A percentile compares a stretch with the other conserved stretches of the same genome.
These are phyloP conservation scores for Zymoseptoria brevis DNA, from an alignment of 2,329 filamentous ascomycete species.

Conservation along the genomic window DNA sequence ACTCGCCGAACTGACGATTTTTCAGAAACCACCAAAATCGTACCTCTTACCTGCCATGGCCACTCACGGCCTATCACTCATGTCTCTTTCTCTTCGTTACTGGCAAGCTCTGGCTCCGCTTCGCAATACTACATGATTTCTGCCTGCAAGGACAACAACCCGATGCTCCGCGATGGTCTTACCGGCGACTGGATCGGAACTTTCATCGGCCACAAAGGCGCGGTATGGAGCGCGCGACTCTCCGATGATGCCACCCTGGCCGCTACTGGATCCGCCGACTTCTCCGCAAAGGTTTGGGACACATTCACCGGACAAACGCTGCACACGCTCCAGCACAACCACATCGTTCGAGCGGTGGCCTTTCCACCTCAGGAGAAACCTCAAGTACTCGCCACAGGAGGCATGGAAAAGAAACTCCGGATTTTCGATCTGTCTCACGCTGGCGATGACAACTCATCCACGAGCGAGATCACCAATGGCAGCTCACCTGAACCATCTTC, in stretches of 20 bases:
- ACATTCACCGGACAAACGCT: constrained; percentile 87
- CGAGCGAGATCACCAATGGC: constrained; percentile 11
- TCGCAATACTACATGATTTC: constrained; percentile 76
- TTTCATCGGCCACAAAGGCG: constrained; percentile 95
- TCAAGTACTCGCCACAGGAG: constrained; percentile 77
- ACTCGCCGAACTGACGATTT: background rate
- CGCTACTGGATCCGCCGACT: constrained; percentile 91
- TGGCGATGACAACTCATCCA: constrained; percentile 17
- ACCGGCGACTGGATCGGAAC: constrained; percentile 98
- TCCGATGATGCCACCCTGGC: constrained; percentile 81
- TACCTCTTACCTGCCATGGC: constrained; percentile 88
- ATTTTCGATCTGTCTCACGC: constrained; percentile 76
- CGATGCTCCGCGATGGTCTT: constrained; percentile 92
- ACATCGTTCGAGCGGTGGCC: constrained; percentile 89
- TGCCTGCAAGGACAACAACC: constrained; percentile 78
- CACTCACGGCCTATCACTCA: constrained; percentile 90
- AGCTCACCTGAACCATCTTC: constrained; percentile 40
- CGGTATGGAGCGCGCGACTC: constrained; percentile 90
- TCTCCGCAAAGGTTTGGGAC: constrained; percentile 89
- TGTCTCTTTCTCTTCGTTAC: constrained; percentile 76
- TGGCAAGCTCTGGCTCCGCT: constrained; percentile 31
- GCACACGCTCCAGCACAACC: constrained; percentile 79
- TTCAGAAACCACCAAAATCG: constrained; percentile 49
- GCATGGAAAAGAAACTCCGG: constrained; percentile 91
- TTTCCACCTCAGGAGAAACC: constrained; percentile 63